These are phyloP conservation scores for Verticillium isaacii DNA, from an alignment of 2,329 filamentous ascomycete genomes.

Conservation along the genomic window DNA sequence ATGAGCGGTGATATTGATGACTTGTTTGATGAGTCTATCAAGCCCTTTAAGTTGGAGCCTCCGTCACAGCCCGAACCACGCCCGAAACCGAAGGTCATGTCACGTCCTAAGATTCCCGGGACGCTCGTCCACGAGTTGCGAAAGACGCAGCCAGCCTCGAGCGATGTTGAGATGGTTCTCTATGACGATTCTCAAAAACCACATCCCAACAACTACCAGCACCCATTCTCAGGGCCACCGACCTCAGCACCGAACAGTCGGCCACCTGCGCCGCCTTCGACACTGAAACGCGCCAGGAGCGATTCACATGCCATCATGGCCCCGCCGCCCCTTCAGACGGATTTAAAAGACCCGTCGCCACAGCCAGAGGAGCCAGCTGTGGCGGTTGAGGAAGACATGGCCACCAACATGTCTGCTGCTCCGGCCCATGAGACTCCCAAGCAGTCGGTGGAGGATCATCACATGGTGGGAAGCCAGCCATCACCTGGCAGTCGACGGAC, in stretches of 20 bases:
- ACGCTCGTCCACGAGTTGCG: conserved; percentile 39
- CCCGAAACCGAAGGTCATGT: conserved; percentile 27
- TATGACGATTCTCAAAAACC: background rate
- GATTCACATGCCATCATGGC: conserved; percentile 2
- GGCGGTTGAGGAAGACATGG: conserved; percentile 9
- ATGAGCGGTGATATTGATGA: conserved; percentile 76
- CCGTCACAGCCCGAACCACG: conserved; percentile 16
- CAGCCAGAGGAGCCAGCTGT: conserved; percentile 14
- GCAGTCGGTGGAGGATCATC: background rate
- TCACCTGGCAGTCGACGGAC: background rate
- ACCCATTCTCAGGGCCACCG: background rate
- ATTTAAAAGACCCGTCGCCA: conserved; percentile 14
- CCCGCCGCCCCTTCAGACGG: background rate
- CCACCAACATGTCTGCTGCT: conserved; percentile 5
- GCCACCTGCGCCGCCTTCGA: conserved; percentile 1
- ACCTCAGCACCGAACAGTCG: conserved; percentile 2
- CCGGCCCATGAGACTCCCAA: conserved; percentile 2
- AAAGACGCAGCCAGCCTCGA: conserved; percentile 13
- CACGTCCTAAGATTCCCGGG: conserved; percentile 20
- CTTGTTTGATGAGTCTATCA: conserved; percentile 54
- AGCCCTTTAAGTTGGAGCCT: conserved; percentile 30
- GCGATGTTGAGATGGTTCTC: conserved; percentile 5
- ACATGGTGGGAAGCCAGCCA: background rate
- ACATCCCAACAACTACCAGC: background rate
- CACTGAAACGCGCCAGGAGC: background rate